A percentile compares a stretch with the other conserved stretches of the same genome.
phyloP scores from a whole-genome alignment of 1,284 basidiomycete genomes.

The Apiotrichum gamsii region DNA sequence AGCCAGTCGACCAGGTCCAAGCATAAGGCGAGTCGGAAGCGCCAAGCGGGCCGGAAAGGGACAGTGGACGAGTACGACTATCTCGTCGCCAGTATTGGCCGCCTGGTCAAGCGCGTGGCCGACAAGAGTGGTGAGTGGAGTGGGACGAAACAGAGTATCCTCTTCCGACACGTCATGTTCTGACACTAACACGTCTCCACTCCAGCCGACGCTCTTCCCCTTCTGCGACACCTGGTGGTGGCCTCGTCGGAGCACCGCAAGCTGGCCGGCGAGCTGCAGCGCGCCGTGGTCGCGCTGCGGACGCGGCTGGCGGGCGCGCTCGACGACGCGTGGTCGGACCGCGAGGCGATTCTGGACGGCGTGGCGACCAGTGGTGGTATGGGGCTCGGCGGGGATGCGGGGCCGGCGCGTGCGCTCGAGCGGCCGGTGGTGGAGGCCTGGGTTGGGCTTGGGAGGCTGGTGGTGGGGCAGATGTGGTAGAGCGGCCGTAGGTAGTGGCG shows the following conservation, averaged over 20 bases:
- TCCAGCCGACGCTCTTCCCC: conserved; percentile 32
- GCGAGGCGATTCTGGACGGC: conserved; percentile 28
- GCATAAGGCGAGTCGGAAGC: conserved; percentile 66
- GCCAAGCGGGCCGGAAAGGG: conserved; percentile 83
- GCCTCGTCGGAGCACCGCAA: conserved; percentile 31
- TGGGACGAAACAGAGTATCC: neutral
- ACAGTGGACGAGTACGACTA: conserved; percentile 97
- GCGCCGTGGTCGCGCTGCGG: conserved; percentile 28
- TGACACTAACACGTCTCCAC: too few relatives aligned
- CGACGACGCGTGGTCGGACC: conserved; percentile 40
- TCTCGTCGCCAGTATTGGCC: conserved; percentile 72
- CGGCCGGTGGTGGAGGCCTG: conserved; percentile 29
- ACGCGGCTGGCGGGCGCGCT: conserved; percentile 23
- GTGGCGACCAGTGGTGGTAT: conserved; percentile 33
- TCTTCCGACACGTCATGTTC: neutral
- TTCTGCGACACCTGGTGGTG: conserved; percentile 37
- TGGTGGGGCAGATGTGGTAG: too few relatives aligned
- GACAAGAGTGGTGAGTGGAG: conserved; percentile 42
- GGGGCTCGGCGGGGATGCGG: conserved; percentile 28
- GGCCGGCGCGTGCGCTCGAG: conserved; percentile 21
- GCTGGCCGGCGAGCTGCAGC: conserved; percentile 32
- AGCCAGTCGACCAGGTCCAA: conserved; percentile 47
- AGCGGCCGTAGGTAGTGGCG: too few relatives aligned
- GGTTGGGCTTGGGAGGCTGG: conserved; percentile 34
- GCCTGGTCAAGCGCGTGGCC: conserved; percentile 55